phyloP scores from a whole-genome alignment of 1,284 basidiomycete genomes.

The Agaricales sp. region DNA sequence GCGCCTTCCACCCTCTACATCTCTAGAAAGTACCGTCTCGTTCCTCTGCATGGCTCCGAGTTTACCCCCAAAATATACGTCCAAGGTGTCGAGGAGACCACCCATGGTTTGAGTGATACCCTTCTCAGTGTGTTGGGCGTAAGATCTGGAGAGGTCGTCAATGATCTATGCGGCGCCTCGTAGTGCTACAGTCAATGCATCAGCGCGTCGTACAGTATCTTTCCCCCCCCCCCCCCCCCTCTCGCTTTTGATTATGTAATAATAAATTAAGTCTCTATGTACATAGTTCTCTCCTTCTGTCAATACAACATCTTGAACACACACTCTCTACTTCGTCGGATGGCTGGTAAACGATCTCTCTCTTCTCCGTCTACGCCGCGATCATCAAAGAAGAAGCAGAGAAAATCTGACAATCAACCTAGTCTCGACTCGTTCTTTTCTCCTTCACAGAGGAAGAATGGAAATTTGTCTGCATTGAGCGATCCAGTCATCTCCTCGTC shows the following conservation, averaged over 20 bases:
- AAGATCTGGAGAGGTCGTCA: conserved; percentile 38
- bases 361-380: neutral
- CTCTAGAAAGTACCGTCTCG: conserved; percentile 34
- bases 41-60: conserved; percentile 20
- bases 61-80: conserved; percentile 37
- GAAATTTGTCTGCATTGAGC: neutral
- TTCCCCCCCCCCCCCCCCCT: too few relatives aligned
- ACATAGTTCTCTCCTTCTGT: too few relatives aligned
- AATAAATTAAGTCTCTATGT: too few relatives aligned
- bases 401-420: neutral
- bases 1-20: conserved; percentile 27
- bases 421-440: neutral
- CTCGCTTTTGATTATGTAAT: too few relatives aligned
- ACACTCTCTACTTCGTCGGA: too few relatives aligned
- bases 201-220: too few relatives aligned
- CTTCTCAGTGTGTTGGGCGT: conserved; percentile 41
- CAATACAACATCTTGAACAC: too few relatives aligned
- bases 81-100: conserved; percentile 46
- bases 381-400: neutral
- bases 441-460: neutral
- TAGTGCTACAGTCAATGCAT: neutral
- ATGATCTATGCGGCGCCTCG: conserved; percentile 21
- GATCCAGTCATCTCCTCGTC: neutral
- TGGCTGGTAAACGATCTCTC: neutral
- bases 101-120: conserved; percentile 49